Evolutionary conservation across 306 rosid species (phyloP), one percentile per base, ranked within the genome.

Genomic region (Ormosia semicastrata): DNA sequence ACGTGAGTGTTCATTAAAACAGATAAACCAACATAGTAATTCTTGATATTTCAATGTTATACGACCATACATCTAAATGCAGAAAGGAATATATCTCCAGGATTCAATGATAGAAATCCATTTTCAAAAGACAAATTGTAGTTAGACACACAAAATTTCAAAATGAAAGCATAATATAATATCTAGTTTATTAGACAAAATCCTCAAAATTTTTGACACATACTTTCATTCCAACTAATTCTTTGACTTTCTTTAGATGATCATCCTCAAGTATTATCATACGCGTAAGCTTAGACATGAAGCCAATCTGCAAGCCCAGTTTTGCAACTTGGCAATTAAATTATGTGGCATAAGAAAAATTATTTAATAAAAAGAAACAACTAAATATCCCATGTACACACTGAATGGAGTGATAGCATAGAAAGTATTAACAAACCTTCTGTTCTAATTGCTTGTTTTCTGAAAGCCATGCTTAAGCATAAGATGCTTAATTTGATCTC

Each of bases 391-490:
- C 12, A 29, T 24, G 36, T 30, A 59, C 5, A 15, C 6, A 8
- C 43, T 37, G 64, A 75, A 46, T 52, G 24, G 59, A 40, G 13
- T 34, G 58, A 12, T 13, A 68, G 65, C 44, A 49, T 12, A 41
- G 30, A 43, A 44, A 58, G 43, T 65, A 78, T 65, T 66, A 49
- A 84, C 84, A 79, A 83, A 91, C 96, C 95, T 86, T 91, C n/a
- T 88, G 87, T 82, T 87, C 86, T 46, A 86, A 78, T 80, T 91
- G 86, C 75, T 87, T 91, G 76, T 91, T 59, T 77, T 89, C 86
- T 65, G 89, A 89, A 64, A 85, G 49, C 97, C 99, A 93, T 65
- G 99, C 98, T 73, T 82, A 84, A 89, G 95, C 86, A 24, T 93
- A 40, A 92, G 87, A 75, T 80, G 78, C 32, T 87, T 91, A 47